phyloP scores from a whole-genome alignment of 176 grass and related monocot genomes.

The Pharus latifolius region DNA sequence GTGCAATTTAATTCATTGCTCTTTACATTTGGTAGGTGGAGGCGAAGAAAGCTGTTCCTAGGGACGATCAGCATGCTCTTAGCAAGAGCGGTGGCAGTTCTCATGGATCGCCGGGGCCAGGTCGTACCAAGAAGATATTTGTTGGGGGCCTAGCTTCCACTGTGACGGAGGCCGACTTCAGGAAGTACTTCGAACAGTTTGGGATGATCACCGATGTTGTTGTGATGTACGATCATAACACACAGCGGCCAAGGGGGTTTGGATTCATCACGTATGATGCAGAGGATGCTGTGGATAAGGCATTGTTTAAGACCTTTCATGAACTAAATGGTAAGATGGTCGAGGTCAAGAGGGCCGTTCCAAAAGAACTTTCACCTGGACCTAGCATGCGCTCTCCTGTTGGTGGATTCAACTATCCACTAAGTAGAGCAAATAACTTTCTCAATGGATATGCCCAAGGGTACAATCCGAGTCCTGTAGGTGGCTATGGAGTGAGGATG shows the following conservation, averaged over 20 bases:
- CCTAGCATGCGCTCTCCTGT: conserved; percentile 61
- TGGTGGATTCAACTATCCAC: conserved; percentile 51
- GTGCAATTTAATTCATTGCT: no score
- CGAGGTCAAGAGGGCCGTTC: conserved; percentile 82
- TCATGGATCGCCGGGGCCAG: conserved; percentile 60
- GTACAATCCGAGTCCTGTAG: conserved; percentile 55
- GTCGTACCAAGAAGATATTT: conserved; percentile 86
- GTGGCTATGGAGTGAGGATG: conserved; percentile 74
- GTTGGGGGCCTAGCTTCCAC: conserved; percentile 78
- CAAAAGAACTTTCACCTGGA: conserved; percentile 68
- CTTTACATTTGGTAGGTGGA: conserved; percentile 58
- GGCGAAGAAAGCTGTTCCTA: conserved; percentile 87
- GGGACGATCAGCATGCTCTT: conserved; percentile 56
- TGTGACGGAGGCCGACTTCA: conserved; percentile 75
- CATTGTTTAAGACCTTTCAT: conserved; percentile 80
- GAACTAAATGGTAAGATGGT: conserved; percentile 92
- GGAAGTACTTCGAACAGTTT: conserved; percentile 78
- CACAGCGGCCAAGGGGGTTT: conserved; percentile 78
- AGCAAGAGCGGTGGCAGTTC: conserved; percentile 45
- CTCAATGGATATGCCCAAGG: conserved; percentile 67
- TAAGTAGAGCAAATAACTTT: conserved; percentile 59
- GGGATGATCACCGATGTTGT: conserved; percentile 82
- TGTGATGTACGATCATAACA: conserved; percentile 93
- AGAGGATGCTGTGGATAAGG: conserved; percentile 76
- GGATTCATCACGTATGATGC: conserved; percentile 86